Evolutionary conservation across 164 flowering plant species (phyloP), one percentile per base, ranked within the genome.

Genomic region (Piper longum): DNA sequence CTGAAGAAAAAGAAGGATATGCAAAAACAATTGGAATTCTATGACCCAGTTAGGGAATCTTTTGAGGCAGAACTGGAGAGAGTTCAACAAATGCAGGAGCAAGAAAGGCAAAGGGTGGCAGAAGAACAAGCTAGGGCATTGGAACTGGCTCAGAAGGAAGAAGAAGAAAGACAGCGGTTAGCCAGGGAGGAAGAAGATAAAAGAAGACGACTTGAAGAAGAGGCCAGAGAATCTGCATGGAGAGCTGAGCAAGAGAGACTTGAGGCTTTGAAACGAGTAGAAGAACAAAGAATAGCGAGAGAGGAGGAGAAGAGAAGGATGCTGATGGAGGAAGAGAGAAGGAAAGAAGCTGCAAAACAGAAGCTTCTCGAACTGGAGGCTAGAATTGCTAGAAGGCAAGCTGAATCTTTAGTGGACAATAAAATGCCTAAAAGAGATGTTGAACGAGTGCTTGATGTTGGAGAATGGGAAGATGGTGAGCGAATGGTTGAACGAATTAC

Each of bases 1-100:
- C 74, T 85, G 54, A 93, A 81, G 81, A 82, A 78, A 74, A 93
- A 88, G 77, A 93, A 88, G 64, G 96, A 88, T 71, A 68, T 77
- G 62, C 68, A 67, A 48, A 88, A 79, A 64, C 83, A 76, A 59
- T 68, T 77, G 61, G 92, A 93, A 68, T 85, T 93, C 66, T 85
- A 90, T 78, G 98, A 93, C 56, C 96, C 98, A 71, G 89, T 81
- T 16, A 76, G 98, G 70, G 97, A 93, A 73, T 90, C 98, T 54
- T 93, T 93, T 78, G 98, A 93, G 82, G 97, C 97, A 62, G 98
- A 93, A 71, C 91, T 93, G 62, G 98, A 93, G 77, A 81, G 91
- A 68, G 97, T 90, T 72, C 98, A 93, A 72, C 82, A 75, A 77
- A 79, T 90, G 79, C 97, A 93, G 73, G 97, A 93, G 79, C 86